phyloP scores from a whole-genome alignment of 163 green algal species.

The Volvox carteri region DNA sequence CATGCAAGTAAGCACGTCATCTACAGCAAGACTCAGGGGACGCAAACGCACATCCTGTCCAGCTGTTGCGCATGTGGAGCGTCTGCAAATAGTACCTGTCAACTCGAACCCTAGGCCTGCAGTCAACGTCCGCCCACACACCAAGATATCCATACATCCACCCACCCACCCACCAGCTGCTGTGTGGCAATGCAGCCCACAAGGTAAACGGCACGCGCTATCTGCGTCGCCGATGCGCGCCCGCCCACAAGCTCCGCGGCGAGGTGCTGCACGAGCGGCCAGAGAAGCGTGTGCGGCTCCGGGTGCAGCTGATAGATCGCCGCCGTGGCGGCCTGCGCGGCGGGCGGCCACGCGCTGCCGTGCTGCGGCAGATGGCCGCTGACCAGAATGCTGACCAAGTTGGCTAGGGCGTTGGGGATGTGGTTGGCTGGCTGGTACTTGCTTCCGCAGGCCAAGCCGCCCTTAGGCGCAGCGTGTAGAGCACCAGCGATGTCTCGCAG shows the following conservation, averaged over 20 bases:
- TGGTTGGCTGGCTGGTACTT: conserved; percentile 7
- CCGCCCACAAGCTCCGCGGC: neutral
- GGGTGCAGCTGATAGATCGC: conserved; percentile 43
- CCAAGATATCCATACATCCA: too few relatives aligned
- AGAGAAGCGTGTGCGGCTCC: neutral
- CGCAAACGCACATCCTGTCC: too few relatives aligned
- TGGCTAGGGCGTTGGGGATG: neutral
- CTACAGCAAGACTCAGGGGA: too few relatives aligned
- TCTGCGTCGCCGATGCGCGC: neutral
- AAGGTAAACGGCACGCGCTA: conserved; percentile 10
- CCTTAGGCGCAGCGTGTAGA: neutral
- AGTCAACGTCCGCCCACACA: too few relatives aligned
- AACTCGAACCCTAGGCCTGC: too few relatives aligned
- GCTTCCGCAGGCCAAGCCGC: neutral
- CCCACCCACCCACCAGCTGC: conserved; percentile 52
- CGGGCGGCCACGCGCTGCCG: neutral
- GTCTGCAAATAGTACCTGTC: too few relatives aligned
- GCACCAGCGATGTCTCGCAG: neutral
- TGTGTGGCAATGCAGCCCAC: conserved; percentile 46
- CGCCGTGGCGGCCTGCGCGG: conserved; percentile 9
- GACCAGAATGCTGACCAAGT: conserved; percentile 33
- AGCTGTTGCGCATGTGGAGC: too few relatives aligned
- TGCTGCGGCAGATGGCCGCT: conserved; percentile 11
- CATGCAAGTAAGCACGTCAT: too few relatives aligned
- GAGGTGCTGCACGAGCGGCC: conserved; percentile 16